These are phyloP conservation scores for Aphanomyces euteiches DNA, from an alignment of 352 stramenopile genomes.

Conservation along the genomic window DNA sequence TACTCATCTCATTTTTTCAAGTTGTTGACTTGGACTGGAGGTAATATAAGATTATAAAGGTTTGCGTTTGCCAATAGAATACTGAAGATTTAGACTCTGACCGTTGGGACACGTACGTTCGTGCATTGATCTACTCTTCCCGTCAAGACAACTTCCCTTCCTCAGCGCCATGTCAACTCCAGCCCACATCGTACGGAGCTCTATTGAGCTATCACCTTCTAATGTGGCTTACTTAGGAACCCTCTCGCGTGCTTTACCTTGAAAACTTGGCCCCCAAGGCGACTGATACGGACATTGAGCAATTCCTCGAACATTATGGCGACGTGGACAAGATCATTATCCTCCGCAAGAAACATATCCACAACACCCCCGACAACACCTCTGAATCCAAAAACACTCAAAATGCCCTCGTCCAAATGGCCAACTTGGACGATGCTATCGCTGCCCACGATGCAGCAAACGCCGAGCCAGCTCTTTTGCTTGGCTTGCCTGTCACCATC, in stretches of 20 bases:
- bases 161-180: neutral
- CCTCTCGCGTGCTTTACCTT: constrained; percentile 47
- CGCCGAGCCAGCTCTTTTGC: neutral
- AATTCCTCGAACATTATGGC: constrained; percentile 58
- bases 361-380: neutral
- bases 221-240: neutral
- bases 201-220: too few relatives aligned
- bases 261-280: constrained; percentile 67
- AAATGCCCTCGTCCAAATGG: constrained; percentile 28
- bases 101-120: too few relatives aligned
- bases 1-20: too few relatives aligned
- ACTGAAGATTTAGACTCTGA: too few relatives aligned
- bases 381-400: constrained; percentile 3
- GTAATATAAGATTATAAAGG: too few relatives aligned
- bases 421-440: constrained; percentile 14
- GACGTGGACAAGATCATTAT: constrained; percentile 73
- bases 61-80: too few relatives aligned
- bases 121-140: too few relatives aligned
- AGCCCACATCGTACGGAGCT: neutral
- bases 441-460: constrained; percentile 17
- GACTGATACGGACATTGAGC: constrained; percentile 60
- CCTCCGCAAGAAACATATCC: constrained; percentile 42
- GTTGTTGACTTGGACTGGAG: too few relatives aligned
- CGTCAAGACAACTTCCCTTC: neutral
- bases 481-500: constrained; percentile 31